Evolutionary conservation across 768 basidiomycete genomes (phyloP).

Genomic region (Lyophyllum shimeji): DNA sequence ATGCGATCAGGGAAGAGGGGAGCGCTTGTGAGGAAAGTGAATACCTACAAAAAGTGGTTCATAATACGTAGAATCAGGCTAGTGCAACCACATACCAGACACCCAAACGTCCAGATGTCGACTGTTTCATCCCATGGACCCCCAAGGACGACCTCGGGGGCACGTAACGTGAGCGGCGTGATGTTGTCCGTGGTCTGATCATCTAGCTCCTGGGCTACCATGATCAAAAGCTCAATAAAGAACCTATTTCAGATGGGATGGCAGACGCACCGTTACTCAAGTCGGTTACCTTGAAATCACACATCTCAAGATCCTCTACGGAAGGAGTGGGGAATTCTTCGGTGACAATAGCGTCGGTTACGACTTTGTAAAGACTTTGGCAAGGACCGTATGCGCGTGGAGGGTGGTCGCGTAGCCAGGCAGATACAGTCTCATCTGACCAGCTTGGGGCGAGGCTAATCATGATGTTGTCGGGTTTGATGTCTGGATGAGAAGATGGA

Average conservation of each 20-base stretch:
- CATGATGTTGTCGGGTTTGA: not conserved
- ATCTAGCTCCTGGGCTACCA: not conserved
- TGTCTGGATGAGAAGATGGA: too few species aligned
- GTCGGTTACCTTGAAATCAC: not conserved
- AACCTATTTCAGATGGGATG: too few species aligned
- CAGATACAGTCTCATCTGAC: not conserved
- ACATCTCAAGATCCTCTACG: not conserved
- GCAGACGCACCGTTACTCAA: not conserved
- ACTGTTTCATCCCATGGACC: slow-evolving; percentile 25
- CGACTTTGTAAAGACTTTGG: not conserved
- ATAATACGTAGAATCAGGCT: too few species aligned
- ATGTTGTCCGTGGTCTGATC: not conserved
- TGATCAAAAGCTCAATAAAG: too few species aligned
- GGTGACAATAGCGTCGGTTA: not conserved
- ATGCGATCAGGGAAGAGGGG: too few species aligned
- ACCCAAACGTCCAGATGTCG: slow-evolving; percentile 32
- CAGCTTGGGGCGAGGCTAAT: not conserved
- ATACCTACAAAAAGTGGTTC: too few species aligned
- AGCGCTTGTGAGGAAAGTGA: too few species aligned
- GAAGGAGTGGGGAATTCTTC: not conserved
- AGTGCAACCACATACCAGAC: too few species aligned
- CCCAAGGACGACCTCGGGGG: slow-evolving; percentile 26
- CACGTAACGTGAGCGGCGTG: slow-evolving; percentile 14
- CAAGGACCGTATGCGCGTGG: not conserved
- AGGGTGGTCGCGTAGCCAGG: not conserved